Evolutionary conservation across 2,329 filamentous ascomycete genomes (phyloP), one percentile per base, ranked within the genome.

Genomic region (Boeremia exigua): DNA sequence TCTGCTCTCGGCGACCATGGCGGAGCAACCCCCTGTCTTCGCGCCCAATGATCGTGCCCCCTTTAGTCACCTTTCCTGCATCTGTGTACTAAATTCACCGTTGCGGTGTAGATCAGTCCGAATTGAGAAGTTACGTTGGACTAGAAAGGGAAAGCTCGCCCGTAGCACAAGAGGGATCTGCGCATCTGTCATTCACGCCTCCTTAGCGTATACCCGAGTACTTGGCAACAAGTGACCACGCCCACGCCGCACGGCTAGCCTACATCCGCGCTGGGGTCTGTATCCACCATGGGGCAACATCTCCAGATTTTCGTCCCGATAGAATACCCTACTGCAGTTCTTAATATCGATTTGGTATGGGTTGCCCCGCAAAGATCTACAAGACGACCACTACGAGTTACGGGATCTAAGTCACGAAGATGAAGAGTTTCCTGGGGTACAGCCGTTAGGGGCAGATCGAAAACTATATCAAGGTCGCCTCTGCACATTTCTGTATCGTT

Each of bases 281-380:
- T 32, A 32, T 6, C 32, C 15, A 27, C 17, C 37, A 48, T 27
- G 17, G n/a, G 32, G 38, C 32, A 37, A 37, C 2, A 33, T 39
- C 38, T 17, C 38, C 33, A n/a, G 38, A 44, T 33, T 42, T 29
- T 47, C 12, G 29, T 36, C 25, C 33, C 32, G 28, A 4, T 11
- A 23, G 7, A 4, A 6, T 34, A n/a, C 14, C 6, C 34, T 40
- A 29, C 32, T 17, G 12, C 27, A 34, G 12, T 17, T 5, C 34
- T 33, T 8, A 33, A 19, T 23, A 15, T 27, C 19, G 29, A 19
- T 9, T 40, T 39, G 34, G 39, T 46, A 9, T 34, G 11, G 23
- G 27, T 32, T 34, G 19, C 39, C 34, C 39, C 45, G 28, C 45
- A 54, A 48, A 48, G 44, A 54, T 54, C 51, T 32, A 25, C 51